Conservation (phyloP, 2,329 filamentous ascomycete species). For the Calonectria crousiana region DNA sequence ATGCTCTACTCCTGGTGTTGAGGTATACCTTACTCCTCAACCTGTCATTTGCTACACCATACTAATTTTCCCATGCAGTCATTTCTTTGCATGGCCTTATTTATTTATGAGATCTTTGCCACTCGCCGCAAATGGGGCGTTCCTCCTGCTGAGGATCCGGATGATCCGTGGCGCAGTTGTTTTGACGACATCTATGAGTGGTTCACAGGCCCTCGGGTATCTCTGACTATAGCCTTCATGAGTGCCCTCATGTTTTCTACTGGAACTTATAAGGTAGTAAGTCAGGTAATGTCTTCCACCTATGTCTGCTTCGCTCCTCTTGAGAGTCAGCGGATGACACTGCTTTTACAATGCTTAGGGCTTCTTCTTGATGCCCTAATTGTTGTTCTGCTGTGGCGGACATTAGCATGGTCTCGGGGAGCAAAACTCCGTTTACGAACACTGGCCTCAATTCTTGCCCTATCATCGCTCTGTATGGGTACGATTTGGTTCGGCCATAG, state of each 20-base stretch:
- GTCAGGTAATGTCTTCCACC: slow-evolving; percentile 58
- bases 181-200: slow-evolving; percentile 62
- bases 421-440: slow-evolving; percentile 60
- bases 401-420: slow-evolving; percentile 64
- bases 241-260: slow-evolving; percentile 55
- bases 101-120: slow-evolving; percentile 59
- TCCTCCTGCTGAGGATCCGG: slow-evolving; percentile 49
- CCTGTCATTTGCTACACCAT: slow-evolving; percentile 7
- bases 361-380: slow-evolving; percentile 61
- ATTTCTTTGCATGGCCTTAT: slow-evolving; percentile 60
- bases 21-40: slow-evolving; percentile 49
- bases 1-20: slow-evolving; percentile 63
- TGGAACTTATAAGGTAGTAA: slow-evolving; percentile 56
- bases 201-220: slow-evolving; percentile 57
- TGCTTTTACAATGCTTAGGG: slow-evolving; percentile 58
- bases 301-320: slow-evolving; percentile 62
- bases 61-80: slow-evolving; percentile 49
- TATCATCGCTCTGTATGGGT: slow-evolving; percentile 54
- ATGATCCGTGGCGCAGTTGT: slow-evolving; percentile 62
- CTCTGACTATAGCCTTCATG: slow-evolving; percentile 50
- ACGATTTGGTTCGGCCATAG: slow-evolving; percentile 52
- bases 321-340: slow-evolving; percentile 53
- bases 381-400: slow-evolving; percentile 62
- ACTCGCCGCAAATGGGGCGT: slow-evolving; percentile 47
- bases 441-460: slow-evolving; percentile 56